phyloP scores from a whole-genome alignment of 2,329 filamentous ascomycete genomes.

The Diaporthe citrichinensis region DNA sequence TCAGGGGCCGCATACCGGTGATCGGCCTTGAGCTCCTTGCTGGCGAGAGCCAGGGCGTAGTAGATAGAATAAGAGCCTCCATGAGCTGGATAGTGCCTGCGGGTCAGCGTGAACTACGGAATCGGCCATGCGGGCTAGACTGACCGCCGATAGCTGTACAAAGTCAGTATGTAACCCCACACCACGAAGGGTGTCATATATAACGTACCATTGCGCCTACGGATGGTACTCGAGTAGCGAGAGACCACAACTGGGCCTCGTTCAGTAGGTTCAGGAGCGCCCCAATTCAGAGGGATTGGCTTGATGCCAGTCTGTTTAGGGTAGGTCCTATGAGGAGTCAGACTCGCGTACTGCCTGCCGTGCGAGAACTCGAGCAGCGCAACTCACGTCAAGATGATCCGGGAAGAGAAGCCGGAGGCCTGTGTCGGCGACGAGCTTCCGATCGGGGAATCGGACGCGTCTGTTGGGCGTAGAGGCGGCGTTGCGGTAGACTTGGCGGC shows the following conservation, averaged over 20 bases:
- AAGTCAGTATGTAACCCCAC: slow-evolving; percentile 36
- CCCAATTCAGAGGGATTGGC: slow-evolving; percentile 91
- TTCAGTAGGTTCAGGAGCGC: slow-evolving; percentile 78
- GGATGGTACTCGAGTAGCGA: slow-evolving; percentile 80
- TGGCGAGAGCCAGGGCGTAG: slow-evolving; percentile 92
- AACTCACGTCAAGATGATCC: slow-evolving; percentile 42
- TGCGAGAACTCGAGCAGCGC: neutral
- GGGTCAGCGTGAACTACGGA: slow-evolving; percentile 9
- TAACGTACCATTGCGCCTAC: slow-evolving; percentile 81
- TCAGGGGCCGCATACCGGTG: slow-evolving; percentile 72
- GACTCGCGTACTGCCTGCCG: neutral
- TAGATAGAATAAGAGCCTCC: slow-evolving; percentile 98
- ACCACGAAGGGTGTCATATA: slow-evolving; percentile 39
- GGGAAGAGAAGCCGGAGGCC: slow-evolving; percentile 39
- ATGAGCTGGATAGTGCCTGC: slow-evolving; percentile 48
- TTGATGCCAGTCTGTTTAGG: slow-evolving; percentile 95
- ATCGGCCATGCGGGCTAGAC: slow-evolving; percentile 43
- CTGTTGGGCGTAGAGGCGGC: slow-evolving; percentile 45
- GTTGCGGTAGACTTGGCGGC: slow-evolving; percentile 45
- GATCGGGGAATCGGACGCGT: slow-evolving; percentile 33
- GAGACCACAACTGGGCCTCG: slow-evolving; percentile 93
- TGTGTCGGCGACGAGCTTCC: slow-evolving; percentile 29
- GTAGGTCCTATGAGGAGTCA: slow-evolving; percentile 73
- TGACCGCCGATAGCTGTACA: slow-evolving; percentile 69
- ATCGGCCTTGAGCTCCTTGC: slow-evolving; percentile 86